A percentile compares a stretch with the other conserved stretches of the same genome.
Conservation (phyloP, 345 rosid genomes). For the Hevea brasiliensis region DNA sequence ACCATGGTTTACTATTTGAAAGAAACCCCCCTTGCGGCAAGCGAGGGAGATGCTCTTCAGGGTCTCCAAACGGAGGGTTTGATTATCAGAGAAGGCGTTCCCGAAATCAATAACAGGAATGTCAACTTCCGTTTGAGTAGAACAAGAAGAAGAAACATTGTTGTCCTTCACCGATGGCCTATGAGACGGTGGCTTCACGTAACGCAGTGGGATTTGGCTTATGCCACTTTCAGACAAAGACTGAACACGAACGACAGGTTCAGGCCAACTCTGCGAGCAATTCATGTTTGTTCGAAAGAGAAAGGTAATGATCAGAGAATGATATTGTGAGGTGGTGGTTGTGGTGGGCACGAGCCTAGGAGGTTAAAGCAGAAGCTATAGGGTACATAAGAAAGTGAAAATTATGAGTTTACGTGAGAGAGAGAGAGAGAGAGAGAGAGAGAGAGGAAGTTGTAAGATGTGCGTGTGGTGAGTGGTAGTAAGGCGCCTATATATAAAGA, state of each 20-base stretch:
- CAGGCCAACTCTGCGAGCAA: slow-evolving; percentile 31
- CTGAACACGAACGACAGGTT: slow-evolving; percentile 33
- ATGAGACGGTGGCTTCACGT: slow-evolving; percentile 23
- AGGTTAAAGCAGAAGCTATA: neutral
- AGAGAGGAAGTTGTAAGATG: neutral
- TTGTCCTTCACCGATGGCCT: slow-evolving; percentile 2
- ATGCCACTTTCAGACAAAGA: slow-evolving; percentile 30
- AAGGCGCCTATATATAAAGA: neutral
- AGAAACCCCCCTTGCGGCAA: slow-evolving; percentile 35
- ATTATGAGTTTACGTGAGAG: neutral
- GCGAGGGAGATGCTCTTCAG: slow-evolving; percentile 6
- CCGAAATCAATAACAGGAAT: slow-evolving; percentile 30
- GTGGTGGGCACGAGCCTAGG: too few relatives aligned
- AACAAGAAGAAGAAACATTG: too few relatives aligned
- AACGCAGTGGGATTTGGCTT: slow-evolving; percentile 23
- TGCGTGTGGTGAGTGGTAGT: neutral
- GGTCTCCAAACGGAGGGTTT: slow-evolving; percentile 11
- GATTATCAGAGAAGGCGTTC: slow-evolving; percentile 14
- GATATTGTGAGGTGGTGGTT: neutral
- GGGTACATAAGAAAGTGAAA: neutral
- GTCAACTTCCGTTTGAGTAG: neutral
- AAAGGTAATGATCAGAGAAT: too few relatives aligned
- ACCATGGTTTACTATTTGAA: slow-evolving; percentile 34
- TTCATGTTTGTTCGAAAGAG: slow-evolving; percentile 18
- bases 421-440: neutral